Evolutionary conservation across 148 eudicot species (phyloP).

Genomic region (Persicaria maculosa): DNA sequence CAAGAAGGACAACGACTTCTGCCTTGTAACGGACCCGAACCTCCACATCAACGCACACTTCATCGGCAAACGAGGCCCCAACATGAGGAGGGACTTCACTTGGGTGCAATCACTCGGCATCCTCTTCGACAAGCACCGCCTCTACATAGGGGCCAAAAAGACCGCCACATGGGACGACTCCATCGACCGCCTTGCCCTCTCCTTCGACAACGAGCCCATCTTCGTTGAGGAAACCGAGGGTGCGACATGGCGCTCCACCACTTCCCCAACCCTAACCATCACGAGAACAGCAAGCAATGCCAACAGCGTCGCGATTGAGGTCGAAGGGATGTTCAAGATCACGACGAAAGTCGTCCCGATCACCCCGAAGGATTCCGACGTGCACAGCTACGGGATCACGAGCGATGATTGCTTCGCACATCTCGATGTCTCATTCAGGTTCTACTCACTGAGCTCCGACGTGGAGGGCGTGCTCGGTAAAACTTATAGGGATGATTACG

Average conservation of each 20-base stretch:
- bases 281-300: conserved; percentile 19
- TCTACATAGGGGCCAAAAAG: conserved; percentile 32
- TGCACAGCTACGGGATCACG: conserved; percentile 36
- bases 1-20: conserved; percentile 35
- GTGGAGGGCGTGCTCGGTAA: conserved; percentile 46
- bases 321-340: conserved; percentile 31
- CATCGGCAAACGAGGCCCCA: conserved; percentile 27
- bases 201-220: conserved; percentile 29
- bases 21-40: conserved; percentile 38
- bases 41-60: conserved; percentile 54
- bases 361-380: conserved; percentile 31
- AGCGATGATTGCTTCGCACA: conserved; percentile 43
- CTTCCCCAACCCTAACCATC: conserved; percentile 23
- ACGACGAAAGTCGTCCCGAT: conserved; percentile 41
- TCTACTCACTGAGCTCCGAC: conserved; percentile 19
- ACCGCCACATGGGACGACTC: conserved; percentile 35
- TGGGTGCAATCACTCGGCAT: conserved; percentile 51
- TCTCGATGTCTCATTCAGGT: conserved; percentile 40
- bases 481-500: conserved; percentile 37
- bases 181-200: conserved; percentile 30
- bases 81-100: conserved; percentile 41
- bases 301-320: conserved; percentile 25
- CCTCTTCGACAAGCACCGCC: conserved; percentile 36
- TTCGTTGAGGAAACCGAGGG: conserved; percentile 19
- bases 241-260: conserved; percentile 20